Evolutionary conservation across 192 early-diverging fungal species (phyloP).

Genomic region (Gamsiella multidivaricata): DNA sequence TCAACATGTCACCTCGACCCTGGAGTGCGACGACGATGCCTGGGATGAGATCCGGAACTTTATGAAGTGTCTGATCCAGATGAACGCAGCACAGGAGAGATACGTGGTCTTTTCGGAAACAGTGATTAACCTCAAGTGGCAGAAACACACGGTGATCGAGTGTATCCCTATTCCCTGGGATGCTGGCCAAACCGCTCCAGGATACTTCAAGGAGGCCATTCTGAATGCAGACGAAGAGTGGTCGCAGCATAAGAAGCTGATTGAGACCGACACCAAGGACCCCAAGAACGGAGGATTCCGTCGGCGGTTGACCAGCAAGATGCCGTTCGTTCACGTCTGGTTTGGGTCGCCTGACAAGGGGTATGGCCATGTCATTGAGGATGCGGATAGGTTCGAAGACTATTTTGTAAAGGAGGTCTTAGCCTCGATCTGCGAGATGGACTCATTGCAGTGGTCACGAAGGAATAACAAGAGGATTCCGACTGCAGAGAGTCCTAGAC

Average conservation of each 20-base stretch:
- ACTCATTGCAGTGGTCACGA: constrained; percentile 24
- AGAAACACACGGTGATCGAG: constrained; percentile 90
- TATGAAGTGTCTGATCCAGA: constrained; percentile 91
- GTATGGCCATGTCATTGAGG: constrained; percentile 96
- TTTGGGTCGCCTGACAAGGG: constrained; percentile 85
- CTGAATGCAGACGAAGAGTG: constrained; percentile 85
- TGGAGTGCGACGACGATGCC: constrained; percentile 90
- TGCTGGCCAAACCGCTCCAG: constrained; percentile 78
- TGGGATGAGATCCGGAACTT: constrained; percentile 98
- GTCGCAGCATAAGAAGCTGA: constrained; percentile 84
- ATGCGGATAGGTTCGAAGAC: constrained; percentile 76
- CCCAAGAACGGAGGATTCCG: constrained; percentile 72
- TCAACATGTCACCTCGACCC: constrained; percentile 82
- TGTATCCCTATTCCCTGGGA: constrained; percentile 91
- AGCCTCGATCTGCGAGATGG: constrained; percentile 53
- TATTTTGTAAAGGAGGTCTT: constrained; percentile 82
- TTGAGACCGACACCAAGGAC: constrained; percentile 66
- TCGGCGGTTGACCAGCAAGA: constrained; percentile 73
- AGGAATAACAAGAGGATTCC: constrained; percentile 76
- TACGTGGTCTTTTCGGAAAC: constrained; percentile 92
- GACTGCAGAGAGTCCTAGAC: constrained; percentile 60
- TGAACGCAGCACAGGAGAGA: constrained; percentile 78
- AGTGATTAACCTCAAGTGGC: constrained; percentile 77
- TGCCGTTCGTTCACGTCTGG: constrained; percentile 99
- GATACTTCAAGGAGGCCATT: constrained; percentile 91